Base-by-base conservation (phyloP, 768 basidiomycete genomes). In the Crepidotus variabilis region DNA sequence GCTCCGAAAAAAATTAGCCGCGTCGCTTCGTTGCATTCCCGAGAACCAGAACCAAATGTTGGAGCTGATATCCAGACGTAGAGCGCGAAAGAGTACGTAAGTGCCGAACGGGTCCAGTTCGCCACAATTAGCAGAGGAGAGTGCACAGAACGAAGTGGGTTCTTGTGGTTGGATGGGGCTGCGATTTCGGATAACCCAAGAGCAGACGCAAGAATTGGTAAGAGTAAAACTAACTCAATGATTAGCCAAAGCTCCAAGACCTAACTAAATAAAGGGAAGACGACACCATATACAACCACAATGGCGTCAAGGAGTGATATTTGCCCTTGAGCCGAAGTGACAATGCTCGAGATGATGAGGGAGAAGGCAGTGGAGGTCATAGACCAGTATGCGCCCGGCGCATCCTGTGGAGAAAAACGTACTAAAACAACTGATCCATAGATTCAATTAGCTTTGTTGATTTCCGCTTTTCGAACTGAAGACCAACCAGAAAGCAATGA, bases 281-380 rank as follows among this genome's bases (percentile, higher is more conserved):
- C 20, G 43, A 2, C 50, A 68, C 65, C 61, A 35, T 68, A 68
- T 10, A 66, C 65, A 32, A 66, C 65, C 14, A 68, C 62, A 28
- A 68, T 68, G 14, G 63, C 66, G 34, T 67, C 66, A 11, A 65
- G 62, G 16, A 67, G 57, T 11, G 64, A 61, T 14, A 65, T 67
- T 9, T 52, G 47, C 18, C 53, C 53, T 22, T 52, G 36, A n/a
- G 52, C 53, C 7, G 61, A 63, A 8, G 66, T 65, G 14, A 67
- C 60, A 11, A 67, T 60, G 49, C 57, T 61, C 10, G 66, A 61
- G 52, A 67, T 63, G 50, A 67, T 65, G 43, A 67, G 55, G 22
- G 64, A 65, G 13, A 67, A 57, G 1, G 66, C 64, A 6, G 64
- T 67, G 32, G 64, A 65, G 33, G 64, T 67, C 66, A 67, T 67